Percentiles rank a stretch among this genome's conserved stretches.
Conservation (phyloP, 2,329 filamentous ascomycete genomes). For the Trichoderma sp. region DNA sequence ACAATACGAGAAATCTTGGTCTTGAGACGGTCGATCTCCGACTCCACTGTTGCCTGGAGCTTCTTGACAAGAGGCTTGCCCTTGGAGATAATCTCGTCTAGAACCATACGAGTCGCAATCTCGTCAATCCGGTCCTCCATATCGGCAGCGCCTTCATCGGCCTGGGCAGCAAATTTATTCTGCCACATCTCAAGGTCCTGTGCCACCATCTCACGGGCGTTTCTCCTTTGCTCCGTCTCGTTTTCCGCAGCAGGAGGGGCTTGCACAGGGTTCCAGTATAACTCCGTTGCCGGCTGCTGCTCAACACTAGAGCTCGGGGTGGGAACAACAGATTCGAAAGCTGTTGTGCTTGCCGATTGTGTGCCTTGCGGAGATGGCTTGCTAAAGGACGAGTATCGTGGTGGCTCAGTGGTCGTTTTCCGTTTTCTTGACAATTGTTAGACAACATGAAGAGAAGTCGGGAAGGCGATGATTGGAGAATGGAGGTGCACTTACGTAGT, state of each 20-base stretch:
- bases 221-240: slow-evolving; percentile 54
- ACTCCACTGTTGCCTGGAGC: slow-evolving; percentile 63
- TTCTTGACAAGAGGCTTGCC: slow-evolving; percentile 65
- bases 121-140: slow-evolving; percentile 69
- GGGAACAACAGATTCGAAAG: slow-evolving; percentile 20
- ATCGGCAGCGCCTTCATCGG: slow-evolving; percentile 71
- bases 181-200: slow-evolving; percentile 84
- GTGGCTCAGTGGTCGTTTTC: slow-evolving; percentile 23
- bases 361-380: slow-evolving; percentile 35
- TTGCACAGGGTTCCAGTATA: slow-evolving; percentile 36
- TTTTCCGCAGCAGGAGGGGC: slow-evolving; percentile 45
- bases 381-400: slow-evolving; percentile 33
- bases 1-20: slow-evolving; percentile 62
- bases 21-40: slow-evolving; percentile 65
- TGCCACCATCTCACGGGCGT: slow-evolving; percentile 64
- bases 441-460: slow-evolving; percentile 16
- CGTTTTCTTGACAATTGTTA: slow-evolving; percentile 18
- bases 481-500: background rate
- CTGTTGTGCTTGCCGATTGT: slow-evolving; percentile 33
- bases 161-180: slow-evolving; percentile 78
- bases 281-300: slow-evolving; percentile 23
- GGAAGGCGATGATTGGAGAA: no score
- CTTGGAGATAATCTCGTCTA: slow-evolving; percentile 61
- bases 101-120: slow-evolving; percentile 52
- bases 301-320: slow-evolving; percentile 30